These are phyloP conservation scores for Fraxinus platypoda DNA, from an alignment of 305 asterid species.

Conservation along the genomic window DNA sequence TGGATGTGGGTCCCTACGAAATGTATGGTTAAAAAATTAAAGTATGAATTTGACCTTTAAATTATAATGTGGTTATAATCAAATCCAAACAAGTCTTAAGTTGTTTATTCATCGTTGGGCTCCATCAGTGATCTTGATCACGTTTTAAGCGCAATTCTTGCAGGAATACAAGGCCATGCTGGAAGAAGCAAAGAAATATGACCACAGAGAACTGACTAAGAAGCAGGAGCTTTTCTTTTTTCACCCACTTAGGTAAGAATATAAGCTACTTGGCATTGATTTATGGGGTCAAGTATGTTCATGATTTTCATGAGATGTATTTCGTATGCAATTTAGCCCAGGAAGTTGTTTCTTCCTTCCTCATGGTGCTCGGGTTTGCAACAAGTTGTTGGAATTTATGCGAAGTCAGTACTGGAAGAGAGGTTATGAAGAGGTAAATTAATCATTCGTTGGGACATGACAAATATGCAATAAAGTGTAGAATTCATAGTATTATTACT, in stretches of 20 bases:
- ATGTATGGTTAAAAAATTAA: neutral
- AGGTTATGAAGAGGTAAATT: slow-evolving; percentile 64
- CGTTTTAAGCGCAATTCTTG: neutral
- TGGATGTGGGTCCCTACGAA: neutral
- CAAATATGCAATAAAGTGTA: neutral
- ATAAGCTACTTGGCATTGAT: slow-evolving; percentile 1
- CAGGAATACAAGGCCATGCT: slow-evolving; percentile 60
- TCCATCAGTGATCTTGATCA: neutral
- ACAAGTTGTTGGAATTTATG: slow-evolving; percentile 80
- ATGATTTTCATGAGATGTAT: slow-evolving; percentile 20
- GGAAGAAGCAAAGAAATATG: slow-evolving; percentile 98
- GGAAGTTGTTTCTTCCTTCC: slow-evolving; percentile 94
- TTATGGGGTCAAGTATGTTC: slow-evolving; percentile 14
- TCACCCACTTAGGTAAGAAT: slow-evolving; percentile 79
- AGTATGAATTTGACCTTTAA: neutral
- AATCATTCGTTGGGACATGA: neutral
- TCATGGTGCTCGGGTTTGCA: slow-evolving; percentile 77
- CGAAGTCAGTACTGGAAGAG: slow-evolving; percentile 66
- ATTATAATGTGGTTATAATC: neutral
- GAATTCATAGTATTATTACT: slow-evolving; percentile 13
- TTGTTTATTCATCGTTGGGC: neutral
- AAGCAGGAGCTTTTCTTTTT: slow-evolving; percentile 99
- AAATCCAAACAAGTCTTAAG: neutral
- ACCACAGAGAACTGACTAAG: slow-evolving; percentile 91
- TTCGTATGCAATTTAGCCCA: slow-evolving; percentile 54